These are phyloP conservation scores for Suillus weaverae DNA, from an alignment of 768 basidiomycete species.

Conservation along the genomic window DNA sequence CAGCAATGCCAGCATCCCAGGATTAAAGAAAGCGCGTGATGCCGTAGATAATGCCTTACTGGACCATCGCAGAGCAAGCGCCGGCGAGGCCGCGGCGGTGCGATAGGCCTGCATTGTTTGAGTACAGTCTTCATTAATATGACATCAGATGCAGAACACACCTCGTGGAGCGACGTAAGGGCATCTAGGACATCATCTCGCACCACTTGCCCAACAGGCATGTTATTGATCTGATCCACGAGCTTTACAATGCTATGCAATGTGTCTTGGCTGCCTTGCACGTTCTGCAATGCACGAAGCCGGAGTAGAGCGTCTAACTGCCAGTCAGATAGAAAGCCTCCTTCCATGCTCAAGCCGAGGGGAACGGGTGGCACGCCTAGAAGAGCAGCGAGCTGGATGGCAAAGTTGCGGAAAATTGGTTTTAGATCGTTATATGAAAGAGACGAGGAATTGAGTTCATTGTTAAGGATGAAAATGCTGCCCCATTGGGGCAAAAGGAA, in stretches of 20 bases:
- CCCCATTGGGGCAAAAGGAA: constrained; percentile 97
- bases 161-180: constrained; percentile 71
- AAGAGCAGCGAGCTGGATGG: constrained; percentile 71
- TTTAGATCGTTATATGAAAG: constrained; percentile 45
- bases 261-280: constrained; percentile 66
- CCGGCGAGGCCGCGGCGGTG: constrained; percentile 20
- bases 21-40: constrained; percentile 93
- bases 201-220: constrained; percentile 86
- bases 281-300: constrained; percentile 67
- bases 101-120: constrained; percentile 22
- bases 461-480: constrained; percentile 79
- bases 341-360: constrained; percentile 36
- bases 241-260: constrained; percentile 81
- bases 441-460: constrained; percentile 30
- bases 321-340: constrained; percentile 57
- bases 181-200: constrained; percentile 68
- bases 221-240: constrained; percentile 83
- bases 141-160: constrained; percentile 33
- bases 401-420: constrained; percentile 61
- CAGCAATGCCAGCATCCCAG: constrained; percentile 91
- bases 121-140: constrained; percentile 6
- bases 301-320: constrained; percentile 81
- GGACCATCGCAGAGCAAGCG: constrained; percentile 54
- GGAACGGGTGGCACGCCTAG: constrained; percentile 76
- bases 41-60: constrained; percentile 62